phyloP scores from a whole-genome alignment of 163 green algal genomes.

The Volvox carteri region DNA sequence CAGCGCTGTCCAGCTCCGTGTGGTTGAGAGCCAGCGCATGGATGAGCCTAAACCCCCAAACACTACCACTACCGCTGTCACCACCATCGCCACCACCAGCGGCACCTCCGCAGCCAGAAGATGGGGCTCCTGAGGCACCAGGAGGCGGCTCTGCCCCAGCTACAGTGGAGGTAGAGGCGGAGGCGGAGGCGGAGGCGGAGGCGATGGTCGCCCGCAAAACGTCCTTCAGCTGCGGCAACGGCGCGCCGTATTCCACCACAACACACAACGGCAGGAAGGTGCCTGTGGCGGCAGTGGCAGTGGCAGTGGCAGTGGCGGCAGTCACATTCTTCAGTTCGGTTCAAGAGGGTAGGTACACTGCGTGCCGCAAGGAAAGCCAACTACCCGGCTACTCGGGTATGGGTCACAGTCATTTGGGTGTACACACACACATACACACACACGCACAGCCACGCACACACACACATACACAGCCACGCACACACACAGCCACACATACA shows the following conservation, averaged over 20 bases:
- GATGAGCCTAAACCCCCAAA: constrained; percentile 25
- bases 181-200: neutral
- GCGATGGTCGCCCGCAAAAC: neutral
- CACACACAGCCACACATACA: no score
- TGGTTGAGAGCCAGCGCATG: constrained; percentile 17
- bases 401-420: no score
- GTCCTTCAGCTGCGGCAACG: neutral
- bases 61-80: neutral
- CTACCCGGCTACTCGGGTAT: no score
- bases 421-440: no score
- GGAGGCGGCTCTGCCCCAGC: no score
- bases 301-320: neutral
- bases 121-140: no score
- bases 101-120: no score
- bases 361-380: no score
- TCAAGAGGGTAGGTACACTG: no score
- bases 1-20: constrained; percentile 26
- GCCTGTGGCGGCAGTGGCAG: neutral
- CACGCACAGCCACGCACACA: no score
- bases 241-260: constrained; percentile 25
- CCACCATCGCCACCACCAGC: neutral
- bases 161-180: neutral
- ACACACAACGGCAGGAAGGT: constrained; percentile 44
- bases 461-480: no score
- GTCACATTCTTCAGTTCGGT: no score